These are phyloP conservation scores for Syzygium oleosum DNA, from an alignment of 345 rosid genomes.

Conservation along the genomic window DNA sequence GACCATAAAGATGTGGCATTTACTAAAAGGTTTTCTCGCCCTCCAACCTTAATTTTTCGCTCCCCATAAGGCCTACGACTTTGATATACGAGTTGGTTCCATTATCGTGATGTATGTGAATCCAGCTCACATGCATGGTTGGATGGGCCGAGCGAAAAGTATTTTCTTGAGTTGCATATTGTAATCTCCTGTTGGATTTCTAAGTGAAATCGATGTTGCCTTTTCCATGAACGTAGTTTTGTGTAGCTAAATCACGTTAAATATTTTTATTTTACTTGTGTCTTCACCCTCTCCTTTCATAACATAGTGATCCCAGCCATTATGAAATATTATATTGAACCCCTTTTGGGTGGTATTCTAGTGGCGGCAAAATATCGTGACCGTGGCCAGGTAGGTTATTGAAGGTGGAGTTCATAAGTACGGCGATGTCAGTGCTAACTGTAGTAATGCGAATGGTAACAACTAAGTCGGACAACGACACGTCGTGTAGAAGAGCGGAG, in stretches of 20 bases:
- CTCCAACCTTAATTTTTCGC: background rate
- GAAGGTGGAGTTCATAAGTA: background rate
- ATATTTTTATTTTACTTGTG: background rate
- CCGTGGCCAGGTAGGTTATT: background rate
- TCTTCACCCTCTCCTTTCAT: background rate
- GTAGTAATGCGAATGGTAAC: background rate
- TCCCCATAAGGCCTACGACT: background rate
- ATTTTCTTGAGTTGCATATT: background rate
- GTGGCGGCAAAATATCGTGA: background rate
- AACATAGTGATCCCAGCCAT: background rate
- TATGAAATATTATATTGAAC: background rate
- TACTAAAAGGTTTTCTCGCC: background rate
- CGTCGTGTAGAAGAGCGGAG: background rate
- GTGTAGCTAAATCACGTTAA: background rate
- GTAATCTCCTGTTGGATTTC: background rate
- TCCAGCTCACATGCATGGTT: background rate
- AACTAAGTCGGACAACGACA: background rate
- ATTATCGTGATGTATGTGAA: background rate
- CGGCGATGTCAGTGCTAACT: background rate
- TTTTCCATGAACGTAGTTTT: background rate
- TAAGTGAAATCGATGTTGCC: background rate
- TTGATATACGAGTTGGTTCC: background rate
- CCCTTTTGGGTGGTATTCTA: background rate
- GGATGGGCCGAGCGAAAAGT: background rate
- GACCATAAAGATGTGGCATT: background rate